These are phyloP conservation scores for Forsythia viridissima DNA, from an alignment of 257 asterid genomes.

Conservation along the genomic window DNA sequence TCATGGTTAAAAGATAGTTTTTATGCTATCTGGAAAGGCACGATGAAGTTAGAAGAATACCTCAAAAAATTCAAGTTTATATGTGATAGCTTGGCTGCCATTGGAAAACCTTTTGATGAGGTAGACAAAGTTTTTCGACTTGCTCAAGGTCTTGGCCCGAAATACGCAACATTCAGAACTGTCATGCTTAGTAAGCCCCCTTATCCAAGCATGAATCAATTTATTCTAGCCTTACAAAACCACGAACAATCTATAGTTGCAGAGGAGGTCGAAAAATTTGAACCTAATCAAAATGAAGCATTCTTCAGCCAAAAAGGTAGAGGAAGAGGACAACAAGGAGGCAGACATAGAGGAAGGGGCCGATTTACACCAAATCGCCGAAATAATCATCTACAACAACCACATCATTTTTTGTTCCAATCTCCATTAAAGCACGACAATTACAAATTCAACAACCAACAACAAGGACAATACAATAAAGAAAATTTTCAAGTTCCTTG, in stretches of 20 bases:
- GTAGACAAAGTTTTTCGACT: background rate
- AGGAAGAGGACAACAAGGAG: background rate
- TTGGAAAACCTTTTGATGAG: background rate
- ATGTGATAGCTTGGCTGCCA: background rate
- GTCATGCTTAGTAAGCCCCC: background rate
- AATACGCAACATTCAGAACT: background rate
- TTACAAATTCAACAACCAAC: background rate
- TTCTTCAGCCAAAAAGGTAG: background rate
- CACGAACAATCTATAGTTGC: background rate
- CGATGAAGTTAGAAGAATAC: background rate
- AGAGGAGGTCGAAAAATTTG: background rate
- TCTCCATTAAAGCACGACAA: background rate
- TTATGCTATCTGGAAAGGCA: background rate
- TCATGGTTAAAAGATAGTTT: background rate
- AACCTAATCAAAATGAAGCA: background rate
- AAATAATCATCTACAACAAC: background rate
- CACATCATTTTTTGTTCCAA: background rate
- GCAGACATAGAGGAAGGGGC: slow-evolving; percentile 1
- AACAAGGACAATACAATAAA: background rate
- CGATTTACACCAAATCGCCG: background rate
- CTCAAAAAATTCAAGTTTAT: background rate
- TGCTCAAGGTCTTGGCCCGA: background rate
- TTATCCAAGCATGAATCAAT: background rate
- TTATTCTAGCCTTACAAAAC: background rate
- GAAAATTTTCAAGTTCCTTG: background rate